Evolutionary conservation across 352 stramenopile species (phyloP).

Genomic region (Pythium guiyangense): DNA sequence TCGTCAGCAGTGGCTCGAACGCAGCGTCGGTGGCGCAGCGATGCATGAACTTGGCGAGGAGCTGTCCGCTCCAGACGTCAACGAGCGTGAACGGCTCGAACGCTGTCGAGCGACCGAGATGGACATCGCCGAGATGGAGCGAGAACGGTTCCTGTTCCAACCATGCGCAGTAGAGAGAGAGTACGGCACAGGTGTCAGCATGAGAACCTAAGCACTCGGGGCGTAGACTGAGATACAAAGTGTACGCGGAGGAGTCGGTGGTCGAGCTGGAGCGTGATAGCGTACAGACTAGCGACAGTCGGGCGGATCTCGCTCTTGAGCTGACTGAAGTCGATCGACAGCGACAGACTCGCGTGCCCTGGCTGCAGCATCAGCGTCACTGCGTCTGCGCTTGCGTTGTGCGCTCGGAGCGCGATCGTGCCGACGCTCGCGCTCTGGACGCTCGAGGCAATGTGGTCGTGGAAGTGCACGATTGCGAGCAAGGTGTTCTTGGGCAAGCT

Average conservation of each 20-base stretch:
- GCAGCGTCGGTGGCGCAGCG: constrained; percentile 22
- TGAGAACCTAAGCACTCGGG: background rate
- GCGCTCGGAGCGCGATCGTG: background rate
- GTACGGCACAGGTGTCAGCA: background rate
- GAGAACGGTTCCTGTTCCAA: background rate
- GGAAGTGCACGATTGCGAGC: constrained; percentile 1
- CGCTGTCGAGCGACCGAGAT: background rate
- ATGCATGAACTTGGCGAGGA: constrained; percentile 18
- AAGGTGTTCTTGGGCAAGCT: background rate
- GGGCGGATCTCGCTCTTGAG: background rate
- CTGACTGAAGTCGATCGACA: constrained; percentile 8
- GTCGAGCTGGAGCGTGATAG: constrained; percentile 9
- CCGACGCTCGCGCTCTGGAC: constrained; percentile 1
- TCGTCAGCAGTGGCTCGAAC: constrained; percentile 23
- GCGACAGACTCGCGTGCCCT: background rate
- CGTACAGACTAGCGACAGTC: background rate
- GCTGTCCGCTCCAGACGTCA: constrained; percentile 19
- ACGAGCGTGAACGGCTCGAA: constrained; percentile 1
- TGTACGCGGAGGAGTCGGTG: constrained; percentile 8
- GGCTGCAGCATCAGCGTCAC: background rate
- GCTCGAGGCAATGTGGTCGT: background rate
- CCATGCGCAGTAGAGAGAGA: background rate
- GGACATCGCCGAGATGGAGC: constrained; percentile 4
- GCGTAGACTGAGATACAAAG: background rate
- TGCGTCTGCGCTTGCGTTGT: background rate